These are phyloP conservation scores for Usnea hakonensis DNA, from an alignment of 495 filamentous ascomycete genomes.

Conservation along the genomic window DNA sequence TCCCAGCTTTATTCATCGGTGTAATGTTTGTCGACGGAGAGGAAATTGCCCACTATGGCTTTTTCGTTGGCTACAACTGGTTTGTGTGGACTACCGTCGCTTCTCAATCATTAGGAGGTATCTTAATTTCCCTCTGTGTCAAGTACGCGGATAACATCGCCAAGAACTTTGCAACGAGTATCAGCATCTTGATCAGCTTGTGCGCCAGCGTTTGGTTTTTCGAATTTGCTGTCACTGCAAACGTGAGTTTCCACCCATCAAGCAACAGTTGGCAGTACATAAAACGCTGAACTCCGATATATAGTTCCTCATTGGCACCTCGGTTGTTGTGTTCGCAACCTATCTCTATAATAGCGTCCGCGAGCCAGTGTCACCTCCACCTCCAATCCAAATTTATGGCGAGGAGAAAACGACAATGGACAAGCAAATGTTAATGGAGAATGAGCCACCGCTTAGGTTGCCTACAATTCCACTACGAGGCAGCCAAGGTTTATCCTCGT, in stretches of 20 bases:
- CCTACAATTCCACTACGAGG: conserved; percentile 43
- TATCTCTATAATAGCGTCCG: conserved; percentile 63
- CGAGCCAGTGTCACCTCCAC: conserved; percentile 47
- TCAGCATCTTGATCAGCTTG: conserved; percentile 79
- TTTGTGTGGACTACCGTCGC: conserved; percentile 80
- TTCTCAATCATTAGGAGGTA: conserved; percentile 75
- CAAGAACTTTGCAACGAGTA: conserved; percentile 86
- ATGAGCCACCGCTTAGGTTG: conserved; percentile 45
- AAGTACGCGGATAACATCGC: conserved; percentile 82
- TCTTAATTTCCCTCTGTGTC: conserved; percentile 75
- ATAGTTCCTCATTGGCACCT: conserved; percentile 78
- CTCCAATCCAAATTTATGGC: conserved; percentile 64
- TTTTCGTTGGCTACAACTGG: conserved; percentile 90
- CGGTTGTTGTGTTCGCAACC: conserved; percentile 68
- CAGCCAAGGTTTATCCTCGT: conserved; percentile 50
- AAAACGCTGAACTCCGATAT: conserved; percentile 17
- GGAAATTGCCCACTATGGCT: conserved; percentile 71
- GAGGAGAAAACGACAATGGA: conserved; percentile 67
- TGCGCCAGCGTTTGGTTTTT: conserved; percentile 80
- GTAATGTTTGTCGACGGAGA: conserved; percentile 81
- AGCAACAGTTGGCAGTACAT: background rate
- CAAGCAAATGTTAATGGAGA: conserved; percentile 27
- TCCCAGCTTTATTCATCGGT: conserved; percentile 77
- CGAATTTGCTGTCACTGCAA: conserved; percentile 59
- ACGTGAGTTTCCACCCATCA: conserved; percentile 49